Evolutionary conservation across 2,329 filamentous ascomycete species (phyloP), one percentile per base, ranked within the genome.

Genomic region (Fusarium multiceps): DNA sequence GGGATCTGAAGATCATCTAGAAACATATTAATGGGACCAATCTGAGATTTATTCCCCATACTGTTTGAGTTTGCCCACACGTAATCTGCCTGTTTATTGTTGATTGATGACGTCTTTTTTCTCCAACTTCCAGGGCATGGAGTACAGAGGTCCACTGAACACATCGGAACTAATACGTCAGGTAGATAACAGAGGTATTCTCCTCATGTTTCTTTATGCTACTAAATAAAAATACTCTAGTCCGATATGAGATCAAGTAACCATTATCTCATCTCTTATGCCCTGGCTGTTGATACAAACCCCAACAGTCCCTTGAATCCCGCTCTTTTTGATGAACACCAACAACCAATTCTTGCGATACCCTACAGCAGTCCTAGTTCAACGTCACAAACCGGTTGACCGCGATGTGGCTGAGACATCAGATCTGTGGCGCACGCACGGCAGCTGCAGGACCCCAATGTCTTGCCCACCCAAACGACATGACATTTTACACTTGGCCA

Each of bases 141-240:
- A 6, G 10, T 2, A 37, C 1, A 0, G 9, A 11, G 9, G 32
- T 11, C 32, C 32, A 37, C 9, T 18, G 0, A 37, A 2, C 1
- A 1, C 32, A 11, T 3, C 11, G 0, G 14, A 37, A 8, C 16
- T 11, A 1, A 5, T 0, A 11, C 1, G 1, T 37, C 9, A n/a
- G 18, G 18, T n/a, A n/a, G 9, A 18, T 37, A 11, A 11, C 32
- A 37, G 3, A 4, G 16, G 16, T 6, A 37, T 18, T 18, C 3
- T 37, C 16, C 5, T 18, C 3, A 27, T 27, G 1, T 4, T 11
- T 27, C 10, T 3, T 18, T 18, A 10, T 16, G 7, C 16, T 18
- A 18, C 32, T 18, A 34, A 34, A 10, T 1, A 1, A 9, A 18
- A 18, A 34, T 34, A 18, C 16, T 6, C 32, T 18, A 34, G 32